Evolutionary conservation across 257 asterid species (phyloP).

Genomic region (Craterostigma plantagineum): DNA sequence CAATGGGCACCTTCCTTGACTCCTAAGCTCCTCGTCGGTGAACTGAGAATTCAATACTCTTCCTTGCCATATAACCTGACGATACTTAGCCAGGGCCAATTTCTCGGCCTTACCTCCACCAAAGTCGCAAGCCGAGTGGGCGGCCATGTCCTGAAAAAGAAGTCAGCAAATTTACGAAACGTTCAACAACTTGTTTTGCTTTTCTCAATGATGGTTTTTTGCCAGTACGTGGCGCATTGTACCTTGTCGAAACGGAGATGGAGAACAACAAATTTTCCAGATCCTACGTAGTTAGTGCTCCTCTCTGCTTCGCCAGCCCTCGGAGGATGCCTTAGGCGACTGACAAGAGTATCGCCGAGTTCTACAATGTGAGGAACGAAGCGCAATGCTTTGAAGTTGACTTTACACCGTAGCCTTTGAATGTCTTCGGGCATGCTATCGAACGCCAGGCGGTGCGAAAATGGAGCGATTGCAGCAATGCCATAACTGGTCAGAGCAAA

Average conservation of each 20-base stretch:
- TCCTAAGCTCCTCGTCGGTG: conserved; percentile 93
- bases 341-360: conserved; percentile 80
- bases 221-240: too few relatives aligned
- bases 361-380: conserved; percentile 84
- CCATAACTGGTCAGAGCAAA: conserved; percentile 40
- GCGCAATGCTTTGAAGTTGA: conserved; percentile 76
- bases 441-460: conserved; percentile 90
- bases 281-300: conserved; percentile 33
- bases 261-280: conserved; percentile 68
- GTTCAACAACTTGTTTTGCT: too few relatives aligned
- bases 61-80: conserved; percentile 97
- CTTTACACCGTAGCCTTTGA: conserved; percentile 94
- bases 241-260: conserved; percentile 99
- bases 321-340: conserved; percentile 48
- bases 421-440: conserved; percentile 84
- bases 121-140: conserved; percentile 98
- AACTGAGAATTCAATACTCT: conserved; percentile 90
- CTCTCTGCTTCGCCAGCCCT: conserved; percentile 21
- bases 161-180: too few relatives aligned
- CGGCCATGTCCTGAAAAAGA: conserved; percentile 82
- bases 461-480: conserved; percentile 89
- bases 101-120: conserved; percentile 99
- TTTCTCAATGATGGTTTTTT: too few relatives aligned
- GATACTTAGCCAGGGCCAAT: conserved; percentile 79
- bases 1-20: conserved; percentile 92